Percentiles rank a stretch among this genome's conserved stretches.
Conservation (phyloP, 805 yeast genomes). For the Starmerella stigmatis region DNA sequence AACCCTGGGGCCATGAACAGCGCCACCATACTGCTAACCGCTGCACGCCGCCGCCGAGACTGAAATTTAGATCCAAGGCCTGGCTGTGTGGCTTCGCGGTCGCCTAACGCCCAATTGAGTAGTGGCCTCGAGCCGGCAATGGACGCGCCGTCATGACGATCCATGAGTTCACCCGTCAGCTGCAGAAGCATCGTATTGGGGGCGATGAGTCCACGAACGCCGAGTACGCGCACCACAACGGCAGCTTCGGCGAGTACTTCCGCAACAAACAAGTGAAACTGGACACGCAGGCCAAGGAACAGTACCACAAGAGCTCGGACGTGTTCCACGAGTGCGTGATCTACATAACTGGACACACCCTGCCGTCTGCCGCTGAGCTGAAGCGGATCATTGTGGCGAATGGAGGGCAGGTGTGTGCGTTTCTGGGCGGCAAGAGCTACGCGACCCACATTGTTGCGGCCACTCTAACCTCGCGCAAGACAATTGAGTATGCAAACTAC, state of each 20-base stretch:
- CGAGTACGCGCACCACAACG: slow-evolving; percentile 28
- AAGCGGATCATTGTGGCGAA: slow-evolving; percentile 60
- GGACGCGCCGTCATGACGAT: slow-evolving; percentile 3
- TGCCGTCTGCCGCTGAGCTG: slow-evolving; percentile 63
- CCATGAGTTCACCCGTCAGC: slow-evolving; percentile 19
- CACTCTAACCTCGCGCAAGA: slow-evolving; percentile 65
- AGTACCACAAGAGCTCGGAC: slow-evolving; percentile 36
- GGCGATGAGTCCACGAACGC: slow-evolving; percentile 14
- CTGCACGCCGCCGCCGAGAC: too few species aligned
- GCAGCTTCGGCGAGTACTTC: slow-evolving; percentile 59
- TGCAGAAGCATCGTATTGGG: slow-evolving; percentile 14
- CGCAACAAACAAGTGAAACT: slow-evolving; percentile 52
- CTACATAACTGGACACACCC: slow-evolving; percentile 82
- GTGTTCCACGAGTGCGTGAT: slow-evolving; percentile 57
- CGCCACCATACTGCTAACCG: too few species aligned
- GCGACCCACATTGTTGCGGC: slow-evolving; percentile 83
- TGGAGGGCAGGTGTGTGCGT: slow-evolving; percentile 71
- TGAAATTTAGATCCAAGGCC: too few species aligned
- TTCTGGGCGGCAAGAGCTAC: slow-evolving; percentile 54
- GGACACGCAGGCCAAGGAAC: slow-evolving; percentile 34
- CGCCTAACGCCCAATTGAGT: too few species aligned
- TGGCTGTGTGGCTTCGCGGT: too few species aligned
- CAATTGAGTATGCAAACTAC: slow-evolving; percentile 50
- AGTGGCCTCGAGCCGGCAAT: too few species aligned
- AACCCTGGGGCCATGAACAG: too few species aligned